Evolutionary conservation across 1,284 basidiomycete species (phyloP), one percentile per base, ranked within the genome.

Genomic region (Pisolithus thermaeus): DNA sequence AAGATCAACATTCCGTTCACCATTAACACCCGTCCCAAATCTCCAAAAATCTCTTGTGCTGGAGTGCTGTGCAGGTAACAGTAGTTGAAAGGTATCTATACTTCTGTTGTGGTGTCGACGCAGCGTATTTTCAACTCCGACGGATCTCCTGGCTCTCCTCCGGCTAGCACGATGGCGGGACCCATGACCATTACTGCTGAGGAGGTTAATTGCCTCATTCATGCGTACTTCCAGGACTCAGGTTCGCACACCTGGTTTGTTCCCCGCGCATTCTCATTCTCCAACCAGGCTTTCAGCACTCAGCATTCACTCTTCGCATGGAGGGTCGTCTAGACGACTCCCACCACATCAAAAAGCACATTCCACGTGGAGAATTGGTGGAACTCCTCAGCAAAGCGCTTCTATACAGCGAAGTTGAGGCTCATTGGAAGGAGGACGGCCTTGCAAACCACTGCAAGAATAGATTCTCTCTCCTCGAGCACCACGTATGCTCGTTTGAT

Each of bases 381-480:
- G 85, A 90, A 53, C 79, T 92, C 14, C 77, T 92, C 30, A 79
- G 81, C 65, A 92, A 91, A 66, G 83, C 90, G 5, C 70, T 93
- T 20, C 76, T 92, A 12, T 92, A 91, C 59, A 74, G 78, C n/a
- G 90, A 93, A 68, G 88, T 88, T 36, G 90, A 92, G 70, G 78
- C 83, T 7, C 87, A 90, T 60, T 90, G 85, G 81, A 78, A 78
- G 56, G 76, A 74, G 14, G 79, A 81, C 60, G 69, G 72, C 30
- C 68, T 85, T 56, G 75, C 78, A 3, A 74, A 72, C 45, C 80
- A 78, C 57, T 90, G 87, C 74, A 81, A 79, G 58, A 73, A 75
- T 35, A 63, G 72, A 7, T 90, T 90, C 69, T 81, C 83, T 18
- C 69, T 90, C n/a, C 73, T 90, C 18, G 82, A 87, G 52, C 76